Percentiles rank a stretch among this genome's conserved stretches.
Evolutionary conservation across 495 filamentous ascomycete species (phyloP).

Genomic region (Lasiosphaeria miniovina): DNA sequence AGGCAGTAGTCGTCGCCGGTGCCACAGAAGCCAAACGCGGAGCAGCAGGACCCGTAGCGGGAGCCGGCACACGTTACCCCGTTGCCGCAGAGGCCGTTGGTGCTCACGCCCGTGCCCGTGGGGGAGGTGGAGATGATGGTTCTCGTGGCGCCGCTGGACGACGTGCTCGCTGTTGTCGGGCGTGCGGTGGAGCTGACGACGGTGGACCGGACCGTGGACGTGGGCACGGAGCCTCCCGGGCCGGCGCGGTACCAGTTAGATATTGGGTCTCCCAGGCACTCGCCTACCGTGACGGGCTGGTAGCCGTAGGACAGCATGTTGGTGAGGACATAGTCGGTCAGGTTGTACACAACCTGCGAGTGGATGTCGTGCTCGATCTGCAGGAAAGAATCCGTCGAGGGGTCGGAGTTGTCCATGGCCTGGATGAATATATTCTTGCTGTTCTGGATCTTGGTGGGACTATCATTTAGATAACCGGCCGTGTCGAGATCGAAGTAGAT

Average conservation of each 20-base stretch:
- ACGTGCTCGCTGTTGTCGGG: conserved; percentile 1
- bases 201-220: no score
- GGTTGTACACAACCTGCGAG: conserved; percentile 69
- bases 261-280: conserved; percentile 67
- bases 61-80: conserved; percentile 43
- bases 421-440: conserved; percentile 71
- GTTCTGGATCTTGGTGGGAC: conserved; percentile 57
- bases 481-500: conserved; percentile 78
- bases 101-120: conserved; percentile 10
- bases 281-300: conserved; percentile 65
- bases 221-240: conserved; percentile 10
- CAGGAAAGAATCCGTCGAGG: conserved; percentile 51
- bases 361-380: conserved; percentile 80
- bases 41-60: conserved; percentile 41
- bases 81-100: conserved; percentile 42
- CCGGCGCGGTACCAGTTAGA: conserved; percentile 66
- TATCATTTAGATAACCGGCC: conserved; percentile 67
- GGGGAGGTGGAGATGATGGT: conserved; percentile 10
- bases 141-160: conserved; percentile 6
- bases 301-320: conserved; percentile 57
- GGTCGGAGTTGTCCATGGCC: conserved; percentile 47
- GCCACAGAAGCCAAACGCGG: conserved; percentile 37
- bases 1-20: conserved; percentile 37
- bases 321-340: conserved; percentile 71
- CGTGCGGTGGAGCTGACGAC: background rate